phyloP scores from a whole-genome alignment of 371 early-diverging fungal genomes.

The Mucor plumbeus region DNA sequence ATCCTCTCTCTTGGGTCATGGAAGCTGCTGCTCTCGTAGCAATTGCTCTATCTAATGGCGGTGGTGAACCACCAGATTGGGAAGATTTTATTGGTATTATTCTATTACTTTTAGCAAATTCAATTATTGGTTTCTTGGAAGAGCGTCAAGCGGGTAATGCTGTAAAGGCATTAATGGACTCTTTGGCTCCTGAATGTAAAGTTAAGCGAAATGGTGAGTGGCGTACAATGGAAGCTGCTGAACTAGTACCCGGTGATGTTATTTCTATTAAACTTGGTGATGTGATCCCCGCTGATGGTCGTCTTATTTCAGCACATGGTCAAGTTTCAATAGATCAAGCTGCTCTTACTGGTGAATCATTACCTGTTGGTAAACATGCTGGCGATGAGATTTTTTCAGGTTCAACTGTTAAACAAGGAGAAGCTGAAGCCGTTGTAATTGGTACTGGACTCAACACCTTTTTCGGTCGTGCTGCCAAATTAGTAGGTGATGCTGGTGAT shows the following conservation, averaged over 20 bases:
- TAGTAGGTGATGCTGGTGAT: slow-evolving; percentile 72
- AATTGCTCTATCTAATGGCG: slow-evolving; percentile 66
- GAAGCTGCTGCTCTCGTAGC: slow-evolving; percentile 71
- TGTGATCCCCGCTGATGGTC: slow-evolving; percentile 73
- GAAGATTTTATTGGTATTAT: slow-evolving; percentile 80
- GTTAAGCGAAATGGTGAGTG: slow-evolving; percentile 57
- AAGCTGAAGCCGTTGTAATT: slow-evolving; percentile 81
- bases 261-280: slow-evolving; percentile 72
- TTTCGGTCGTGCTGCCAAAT: slow-evolving; percentile 82
- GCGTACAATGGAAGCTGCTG: slow-evolving; percentile 48
- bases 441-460: slow-evolving; percentile 81
- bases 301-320: slow-evolving; percentile 46
- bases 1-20: slow-evolving; percentile 74
- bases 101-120: slow-evolving; percentile 73
- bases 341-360: slow-evolving; percentile 80
- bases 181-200: slow-evolving; percentile 71
- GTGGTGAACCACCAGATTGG: slow-evolving; percentile 70
- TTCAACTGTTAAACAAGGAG: slow-evolving; percentile 87
- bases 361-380: slow-evolving; percentile 65
- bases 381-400: slow-evolving; percentile 71
- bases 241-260: slow-evolving; percentile 73
- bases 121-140: slow-evolving; percentile 80
- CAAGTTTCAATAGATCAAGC: slow-evolving; percentile 72
- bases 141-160: slow-evolving; percentile 75
- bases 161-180: slow-evolving; percentile 71